Conservation (phyloP, 176 grass and related monocot genomes). For the Secale cereale region DNA sequence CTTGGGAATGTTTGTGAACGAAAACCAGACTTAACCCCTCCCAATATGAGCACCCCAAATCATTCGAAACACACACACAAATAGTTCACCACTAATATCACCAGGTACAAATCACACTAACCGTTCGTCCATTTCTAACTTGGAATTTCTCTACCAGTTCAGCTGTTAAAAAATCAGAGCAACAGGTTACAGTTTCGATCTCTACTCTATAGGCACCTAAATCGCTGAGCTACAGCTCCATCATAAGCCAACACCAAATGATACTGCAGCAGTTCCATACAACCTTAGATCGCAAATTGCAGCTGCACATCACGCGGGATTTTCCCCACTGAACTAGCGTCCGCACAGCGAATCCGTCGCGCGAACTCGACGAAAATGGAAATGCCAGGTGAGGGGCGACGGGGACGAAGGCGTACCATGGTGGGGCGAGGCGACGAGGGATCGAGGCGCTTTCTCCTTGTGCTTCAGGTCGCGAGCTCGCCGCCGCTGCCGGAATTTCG, state of each 20-base stretch:
- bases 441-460: background rate
- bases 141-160: no score
- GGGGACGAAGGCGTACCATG: background rate
- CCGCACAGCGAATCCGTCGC: background rate
- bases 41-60: background rate
- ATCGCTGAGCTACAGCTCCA: background rate
- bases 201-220: no score
- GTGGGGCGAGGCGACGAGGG: background rate
- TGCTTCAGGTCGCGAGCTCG: conserved; percentile 1
- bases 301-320: background rate
- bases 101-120: background rate
- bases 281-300: no score
- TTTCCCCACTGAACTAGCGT: background rate
- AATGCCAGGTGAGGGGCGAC: background rate
- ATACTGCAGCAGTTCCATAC: background rate
- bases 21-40: background rate
- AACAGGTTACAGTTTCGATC: no score
- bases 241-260: background rate
- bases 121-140: no score
- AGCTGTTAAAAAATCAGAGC: no score
- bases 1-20: background rate
- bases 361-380: background rate
- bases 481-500: background rate
- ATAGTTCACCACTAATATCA: background rate
- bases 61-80: no score